A percentile compares a stretch with the other conserved stretches of the same genome.
phyloP scores from a whole-genome alignment of 805 yeast species.

The Yarrowia sp. region DNA sequence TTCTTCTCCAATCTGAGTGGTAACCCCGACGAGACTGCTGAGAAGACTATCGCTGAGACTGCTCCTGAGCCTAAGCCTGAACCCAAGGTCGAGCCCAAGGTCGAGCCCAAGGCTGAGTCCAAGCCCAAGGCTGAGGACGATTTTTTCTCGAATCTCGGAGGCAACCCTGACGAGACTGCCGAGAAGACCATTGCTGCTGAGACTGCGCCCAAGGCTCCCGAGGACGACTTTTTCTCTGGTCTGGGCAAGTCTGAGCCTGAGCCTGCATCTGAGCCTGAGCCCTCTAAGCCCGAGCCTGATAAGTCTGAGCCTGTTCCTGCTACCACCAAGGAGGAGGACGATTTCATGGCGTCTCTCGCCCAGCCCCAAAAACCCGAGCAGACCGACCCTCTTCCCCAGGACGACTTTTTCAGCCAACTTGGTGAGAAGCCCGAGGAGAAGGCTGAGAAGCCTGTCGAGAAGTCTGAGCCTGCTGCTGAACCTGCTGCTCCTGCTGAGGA shows the following conservation, averaged over 20 bases:
- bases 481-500: neutral
- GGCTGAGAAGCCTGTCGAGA: neutral
- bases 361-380: constrained; percentile 22
- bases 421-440: neutral
- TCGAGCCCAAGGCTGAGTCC: neutral
- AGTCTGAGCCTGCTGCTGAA: neutral
- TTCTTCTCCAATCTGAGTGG: constrained; percentile 22
- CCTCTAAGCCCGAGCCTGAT: constrained; percentile 16
- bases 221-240: constrained; percentile 27
- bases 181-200: neutral
- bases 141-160: constrained; percentile 24
- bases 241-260: constrained; percentile 3
- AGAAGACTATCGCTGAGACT: neutral
- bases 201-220: neutral
- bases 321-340: neutral
- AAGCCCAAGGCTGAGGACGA: constrained; percentile 19
- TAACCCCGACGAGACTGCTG: neutral
- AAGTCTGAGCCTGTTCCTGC: constrained; percentile 5
- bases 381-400: constrained; percentile 2
- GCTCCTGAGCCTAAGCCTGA: constrained; percentile 5
- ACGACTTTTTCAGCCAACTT: constrained; percentile 2
- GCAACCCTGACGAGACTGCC: neutral
- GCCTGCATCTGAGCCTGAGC: neutral
- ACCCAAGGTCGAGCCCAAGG: neutral
- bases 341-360: constrained; percentile 9